These are phyloP conservation scores for Apiotrichum siamense DNA, from an alignment of 1,284 basidiomycete species.

Conservation along the genomic window DNA sequence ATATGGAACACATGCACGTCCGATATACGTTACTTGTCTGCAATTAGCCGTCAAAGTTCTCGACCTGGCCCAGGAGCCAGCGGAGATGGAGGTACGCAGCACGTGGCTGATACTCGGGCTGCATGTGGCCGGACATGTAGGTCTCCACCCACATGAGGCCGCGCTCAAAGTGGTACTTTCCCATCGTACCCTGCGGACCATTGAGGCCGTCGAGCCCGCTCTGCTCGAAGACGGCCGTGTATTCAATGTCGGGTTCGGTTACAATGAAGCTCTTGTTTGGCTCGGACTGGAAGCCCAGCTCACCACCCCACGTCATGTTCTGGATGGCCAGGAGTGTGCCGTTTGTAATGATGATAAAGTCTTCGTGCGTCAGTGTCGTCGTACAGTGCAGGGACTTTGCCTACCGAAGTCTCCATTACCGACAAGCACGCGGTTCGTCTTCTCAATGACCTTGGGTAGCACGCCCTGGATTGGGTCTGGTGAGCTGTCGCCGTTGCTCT, in stretches of 20 bases:
- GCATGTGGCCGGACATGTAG: constrained; percentile 19
- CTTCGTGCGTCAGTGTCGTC: constrained; percentile 36
- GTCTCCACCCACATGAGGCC: constrained; percentile 25
- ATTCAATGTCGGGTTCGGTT: constrained; percentile 1
- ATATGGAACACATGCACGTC: constrained; percentile 2
- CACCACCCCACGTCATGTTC: constrained; percentile 37
- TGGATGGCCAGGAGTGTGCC: constrained; percentile 32
- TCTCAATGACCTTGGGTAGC: constrained; percentile 50
- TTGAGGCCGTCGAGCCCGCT: background rate
- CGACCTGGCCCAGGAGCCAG: constrained; percentile 22
- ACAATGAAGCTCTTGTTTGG: constrained; percentile 13
- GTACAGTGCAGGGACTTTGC: background rate
- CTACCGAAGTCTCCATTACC: constrained; percentile 53
- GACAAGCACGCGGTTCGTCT: constrained; percentile 62
- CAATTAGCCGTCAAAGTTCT: background rate
- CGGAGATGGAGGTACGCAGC: constrained; percentile 16
- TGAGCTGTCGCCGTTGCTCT: constrained; percentile 52
- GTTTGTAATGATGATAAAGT: constrained; percentile 9
- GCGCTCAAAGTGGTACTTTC: constrained; percentile 21
- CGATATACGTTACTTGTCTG: background rate
- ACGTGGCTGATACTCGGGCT: constrained; percentile 17
- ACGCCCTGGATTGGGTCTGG: constrained; percentile 50
- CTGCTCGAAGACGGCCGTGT: background rate
- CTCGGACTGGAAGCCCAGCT: constrained; percentile 20
- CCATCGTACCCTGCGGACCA: constrained; percentile 19